Base-by-base conservation (phyloP, 2,329 filamentous ascomycete species). In the Sclerotinia trifoliorum region DNA sequence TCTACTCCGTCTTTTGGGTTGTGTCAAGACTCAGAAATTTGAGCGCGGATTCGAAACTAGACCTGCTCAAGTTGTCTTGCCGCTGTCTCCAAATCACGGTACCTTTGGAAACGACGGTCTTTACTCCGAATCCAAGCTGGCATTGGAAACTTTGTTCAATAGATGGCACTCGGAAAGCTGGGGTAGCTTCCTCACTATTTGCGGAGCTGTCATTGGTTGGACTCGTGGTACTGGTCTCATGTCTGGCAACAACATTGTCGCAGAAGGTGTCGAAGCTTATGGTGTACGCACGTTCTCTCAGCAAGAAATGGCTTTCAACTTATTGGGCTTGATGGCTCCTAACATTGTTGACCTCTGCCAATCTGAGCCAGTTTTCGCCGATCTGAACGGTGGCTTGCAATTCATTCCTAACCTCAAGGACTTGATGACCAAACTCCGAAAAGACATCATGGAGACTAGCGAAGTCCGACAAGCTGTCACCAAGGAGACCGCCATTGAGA, bases 221-320 rank as follows among this genome's bases (percentile, higher is more conserved):
- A 99, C 95, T 74, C 94, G 95, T 82, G 95, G 94, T 73, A 99
- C 95, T 71, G 95, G 95, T 78, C 88, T 99, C 75, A 99, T 99
- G 94, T 92, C 91, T 73, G 94, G 91, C 77, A 98, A 98, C 85
- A 98, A 99, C 80, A 89, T 98, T 75, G 94, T 98, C 73, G 95
- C 95, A 48, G 94, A 98, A 79, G 95, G 94, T 70, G 93, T 99
- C 68, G 95, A 99, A 83, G 92, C 92, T 75, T 95, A 96, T 73
- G 95, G 95, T 76, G 95, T 98, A 35, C 93, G 95, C 75, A 99
- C 95, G 5, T 99, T 99, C 85, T 98, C 94, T 13, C 95, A 98
- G 82, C 93, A 97, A 79, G 95, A 99, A 81, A 99, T 99, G 95
- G 95, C 95, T 21, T 99, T 99, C 85, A 99, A 99, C 81, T 82